Conservation (phyloP, 441 rosid genomes). For the Adansonia madagascariensis region DNA sequence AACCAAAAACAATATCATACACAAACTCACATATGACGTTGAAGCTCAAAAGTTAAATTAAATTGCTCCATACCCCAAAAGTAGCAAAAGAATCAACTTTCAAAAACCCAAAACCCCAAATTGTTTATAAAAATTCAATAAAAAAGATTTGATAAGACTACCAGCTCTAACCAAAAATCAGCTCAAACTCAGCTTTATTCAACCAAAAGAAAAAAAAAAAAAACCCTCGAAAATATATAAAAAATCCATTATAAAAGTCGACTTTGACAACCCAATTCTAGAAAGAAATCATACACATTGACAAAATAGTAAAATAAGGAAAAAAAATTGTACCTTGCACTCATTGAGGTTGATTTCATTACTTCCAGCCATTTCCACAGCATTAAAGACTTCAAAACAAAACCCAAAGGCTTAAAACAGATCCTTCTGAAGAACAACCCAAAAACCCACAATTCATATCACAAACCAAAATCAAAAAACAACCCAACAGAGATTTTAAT, state of each 20-base stretch:
- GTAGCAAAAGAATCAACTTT: constrained; percentile 21
- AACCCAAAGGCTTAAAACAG: constrained; percentile 23
- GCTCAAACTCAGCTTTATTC: not conserved
- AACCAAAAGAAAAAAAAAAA: constrained; percentile 6
- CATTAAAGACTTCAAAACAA: constrained; percentile 1
- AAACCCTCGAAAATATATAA: not conserved
- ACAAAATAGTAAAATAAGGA: not conserved
- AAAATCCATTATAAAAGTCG: not conserved
- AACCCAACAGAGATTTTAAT: not conserved
- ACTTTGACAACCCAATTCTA: not conserved
- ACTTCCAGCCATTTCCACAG: constrained; percentile 47
- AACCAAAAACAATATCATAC: constrained; percentile 1
- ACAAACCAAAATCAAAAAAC: constrained; percentile 15
- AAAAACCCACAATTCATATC: constrained; percentile 26
- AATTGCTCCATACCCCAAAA: constrained; percentile 24
- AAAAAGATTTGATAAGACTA: constrained; percentile 15
- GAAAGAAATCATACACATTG: not conserved
- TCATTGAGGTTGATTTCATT: constrained; percentile 54
- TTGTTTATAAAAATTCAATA: not conserved
- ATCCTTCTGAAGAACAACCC: constrained; percentile 31
- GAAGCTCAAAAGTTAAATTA: constrained; percentile 18
- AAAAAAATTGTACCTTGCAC: constrained; percentile 42
- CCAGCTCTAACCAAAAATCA: constrained; percentile 14
- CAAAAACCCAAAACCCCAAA: not conserved
- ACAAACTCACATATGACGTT: not conserved